phyloP scores from a whole-genome alignment of 2,329 filamentous ascomycete species.

The Neopestalotiopsis sp. region DNA sequence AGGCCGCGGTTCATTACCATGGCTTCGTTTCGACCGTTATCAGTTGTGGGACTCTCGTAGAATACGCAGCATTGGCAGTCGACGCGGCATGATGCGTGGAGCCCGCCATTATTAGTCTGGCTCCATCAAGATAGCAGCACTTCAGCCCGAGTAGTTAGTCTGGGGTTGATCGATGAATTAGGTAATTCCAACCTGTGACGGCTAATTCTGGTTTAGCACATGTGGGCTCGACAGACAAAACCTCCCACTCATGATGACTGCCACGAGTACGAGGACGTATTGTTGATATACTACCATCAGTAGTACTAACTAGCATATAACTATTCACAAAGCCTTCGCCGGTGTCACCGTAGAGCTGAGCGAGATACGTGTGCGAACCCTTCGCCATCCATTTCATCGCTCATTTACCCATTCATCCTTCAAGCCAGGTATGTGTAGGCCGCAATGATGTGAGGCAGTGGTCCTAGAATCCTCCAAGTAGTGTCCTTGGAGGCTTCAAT shows the following conservation, averaged over 20 bases:
- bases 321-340: no score
- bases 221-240: not conserved
- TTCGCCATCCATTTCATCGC: no score
- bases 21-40: not conserved
- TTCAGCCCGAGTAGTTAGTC: not conserved
- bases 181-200: not conserved
- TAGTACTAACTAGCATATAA: no score
- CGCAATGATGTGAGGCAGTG: slow-evolving; percentile 31
- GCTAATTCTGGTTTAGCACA: not conserved
- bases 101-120: not conserved
- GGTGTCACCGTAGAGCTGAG: no score
- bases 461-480: slow-evolving; percentile 29
- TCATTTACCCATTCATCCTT: not conserved
- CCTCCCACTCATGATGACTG: no score
- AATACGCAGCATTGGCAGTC: not conserved
- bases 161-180: not conserved
- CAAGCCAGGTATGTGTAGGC: slow-evolving; percentile 22
- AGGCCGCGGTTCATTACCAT: not conserved
- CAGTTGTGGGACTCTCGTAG: not conserved
- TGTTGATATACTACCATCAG: no score
- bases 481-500: slow-evolving; percentile 18
- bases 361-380: no score
- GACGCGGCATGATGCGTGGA: slow-evolving; percentile 1
- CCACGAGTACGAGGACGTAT: no score
- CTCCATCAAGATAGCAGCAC: not conserved